A percentile compares a stretch with the other conserved stretches of the same genome.
phyloP scores from a whole-genome alignment of 306 rosid genomes.

The Argentina anserina region DNA sequence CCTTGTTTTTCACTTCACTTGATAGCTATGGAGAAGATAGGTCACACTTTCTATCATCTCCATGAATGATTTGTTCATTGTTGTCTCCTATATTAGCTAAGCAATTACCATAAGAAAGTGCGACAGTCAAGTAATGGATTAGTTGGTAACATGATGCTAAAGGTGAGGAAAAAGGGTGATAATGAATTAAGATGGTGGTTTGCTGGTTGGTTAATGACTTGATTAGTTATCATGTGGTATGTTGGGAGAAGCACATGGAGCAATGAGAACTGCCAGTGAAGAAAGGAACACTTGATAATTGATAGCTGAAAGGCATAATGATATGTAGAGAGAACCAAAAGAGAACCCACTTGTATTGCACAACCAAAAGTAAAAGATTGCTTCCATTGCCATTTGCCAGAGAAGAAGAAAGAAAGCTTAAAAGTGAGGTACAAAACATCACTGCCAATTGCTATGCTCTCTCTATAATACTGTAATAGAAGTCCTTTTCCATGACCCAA shows the following conservation, averaged over 20 bases:
- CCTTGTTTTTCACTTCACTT: not conserved
- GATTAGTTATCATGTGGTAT: conserved; percentile 19
- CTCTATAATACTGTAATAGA: conserved; percentile 40
- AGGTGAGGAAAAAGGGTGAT: conserved; percentile 36
- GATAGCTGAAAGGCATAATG: conserved; percentile 23
- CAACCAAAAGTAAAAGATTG: conserved; percentile 43
- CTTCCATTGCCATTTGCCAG: conserved; percentile 47
- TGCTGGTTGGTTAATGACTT: conserved; percentile 33
- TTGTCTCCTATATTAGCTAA: conserved; percentile 1
- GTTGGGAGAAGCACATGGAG: conserved; percentile 43
- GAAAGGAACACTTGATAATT: conserved; percentile 32
- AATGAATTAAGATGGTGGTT: conserved; percentile 6
- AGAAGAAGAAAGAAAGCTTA: conserved; percentile 5
- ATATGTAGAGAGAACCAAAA: not conserved
- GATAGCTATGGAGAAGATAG: not conserved
- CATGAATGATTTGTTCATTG: not conserved
- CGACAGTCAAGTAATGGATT: conserved; percentile 21
- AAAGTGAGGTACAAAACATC: conserved; percentile 39
- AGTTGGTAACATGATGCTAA: conserved; percentile 35
- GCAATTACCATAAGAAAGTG: conserved; percentile 17
- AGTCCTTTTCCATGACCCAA: conserved; percentile 44
- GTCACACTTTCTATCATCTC: not conserved
- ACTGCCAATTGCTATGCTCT: conserved; percentile 44
- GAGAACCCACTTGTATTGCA: conserved; percentile 36
- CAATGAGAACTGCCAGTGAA: conserved; percentile 36